A percentile compares a stretch with the other conserved stretches of the same genome.
Evolutionary conservation across 2,329 filamentous ascomycete genomes (phyloP).

Genomic region (Saccharata proteae): DNA sequence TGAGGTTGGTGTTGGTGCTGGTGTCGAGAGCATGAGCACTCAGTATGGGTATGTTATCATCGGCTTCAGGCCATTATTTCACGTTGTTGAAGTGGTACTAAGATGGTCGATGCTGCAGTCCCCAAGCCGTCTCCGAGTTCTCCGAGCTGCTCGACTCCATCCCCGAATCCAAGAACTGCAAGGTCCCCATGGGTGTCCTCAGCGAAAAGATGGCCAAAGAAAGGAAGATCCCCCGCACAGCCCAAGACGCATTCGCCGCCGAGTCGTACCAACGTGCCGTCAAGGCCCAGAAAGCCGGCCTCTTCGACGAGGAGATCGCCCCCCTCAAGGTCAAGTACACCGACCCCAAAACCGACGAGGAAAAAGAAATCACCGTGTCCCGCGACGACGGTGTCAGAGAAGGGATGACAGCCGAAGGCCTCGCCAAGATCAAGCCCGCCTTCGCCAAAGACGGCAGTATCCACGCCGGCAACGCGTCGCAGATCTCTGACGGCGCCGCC

Average conservation of each 20-base stretch:
- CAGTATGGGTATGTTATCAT: too few relatives aligned
- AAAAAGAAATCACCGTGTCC: slow-evolving; percentile 65
- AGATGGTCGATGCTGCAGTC: too few relatives aligned
- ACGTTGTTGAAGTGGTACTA: too few relatives aligned
- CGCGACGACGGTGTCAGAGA: slow-evolving; percentile 84
- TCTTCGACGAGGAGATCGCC: slow-evolving; percentile 87
- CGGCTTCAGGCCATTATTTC: too few relatives aligned
- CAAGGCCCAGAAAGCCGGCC: slow-evolving; percentile 76
- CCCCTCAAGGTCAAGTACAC: slow-evolving; percentile 75
- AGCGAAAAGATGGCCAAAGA: slow-evolving; percentile 90
- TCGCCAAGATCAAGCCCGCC: too few relatives aligned
- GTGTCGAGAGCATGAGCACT: slow-evolving; percentile 90
- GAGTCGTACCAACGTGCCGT: slow-evolving; percentile 85
- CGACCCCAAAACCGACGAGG: slow-evolving; percentile 69
- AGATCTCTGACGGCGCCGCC: slow-evolving; percentile 89
- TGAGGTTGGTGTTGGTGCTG: slow-evolving; percentile 75
- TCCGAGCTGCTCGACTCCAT: slow-evolving; percentile 74
- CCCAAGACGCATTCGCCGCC: slow-evolving; percentile 74
- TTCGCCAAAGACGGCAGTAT: slow-evolving; percentile 73
- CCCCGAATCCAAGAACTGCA: slow-evolving; percentile 72
- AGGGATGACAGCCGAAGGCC: slow-evolving; percentile 72
- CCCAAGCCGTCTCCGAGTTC: slow-evolving; percentile 81
- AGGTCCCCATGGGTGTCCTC: slow-evolving; percentile 96
- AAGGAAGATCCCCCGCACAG: slow-evolving; percentile 69
- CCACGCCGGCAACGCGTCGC: slow-evolving; percentile 87